phyloP scores from a whole-genome alignment of 2,329 filamentous ascomycete species.

The Alternaria ethzedia region DNA sequence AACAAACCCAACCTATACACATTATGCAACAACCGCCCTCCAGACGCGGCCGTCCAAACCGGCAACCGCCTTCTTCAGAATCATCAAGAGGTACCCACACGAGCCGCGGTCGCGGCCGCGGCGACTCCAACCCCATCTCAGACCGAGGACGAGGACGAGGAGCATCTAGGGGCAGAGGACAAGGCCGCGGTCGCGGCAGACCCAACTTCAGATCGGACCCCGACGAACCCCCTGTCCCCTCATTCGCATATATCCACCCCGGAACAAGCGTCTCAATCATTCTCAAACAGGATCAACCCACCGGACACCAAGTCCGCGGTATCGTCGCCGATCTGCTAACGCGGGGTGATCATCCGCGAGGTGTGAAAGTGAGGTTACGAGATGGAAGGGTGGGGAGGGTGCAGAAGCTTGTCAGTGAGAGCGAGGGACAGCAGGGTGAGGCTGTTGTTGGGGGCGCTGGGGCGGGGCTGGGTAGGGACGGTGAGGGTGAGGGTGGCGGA shows the following conservation, averaged over 20 bases:
- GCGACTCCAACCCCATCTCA: not conserved
- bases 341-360: conserved; percentile 74
- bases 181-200: conserved; percentile 12
- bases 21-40: not conserved
- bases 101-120: not conserved
- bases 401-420: conserved; percentile 61
- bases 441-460: conserved; percentile 30
- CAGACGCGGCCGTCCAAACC: conserved; percentile 36
- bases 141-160: conserved; percentile 12
- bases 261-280: conserved; percentile 74
- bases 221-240: conserved; percentile 29
- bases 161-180: conserved; percentile 1
- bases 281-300: conserved; percentile 77
- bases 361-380: conserved; percentile 76
- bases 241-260: conserved; percentile 53
- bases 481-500: conserved; percentile 22
- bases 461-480: conserved; percentile 36
- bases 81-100: conserved; percentile 5
- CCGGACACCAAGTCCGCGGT: conserved; percentile 73
- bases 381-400: conserved; percentile 78
- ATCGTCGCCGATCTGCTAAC: conserved; percentile 72
- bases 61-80: conserved; percentile 28
- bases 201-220: conserved; percentile 6
- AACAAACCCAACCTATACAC: not conserved
- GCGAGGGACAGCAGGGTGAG: conserved; percentile 30